Conservation (phyloP, 306 rosid species). For the Crataegus laevigata region DNA sequence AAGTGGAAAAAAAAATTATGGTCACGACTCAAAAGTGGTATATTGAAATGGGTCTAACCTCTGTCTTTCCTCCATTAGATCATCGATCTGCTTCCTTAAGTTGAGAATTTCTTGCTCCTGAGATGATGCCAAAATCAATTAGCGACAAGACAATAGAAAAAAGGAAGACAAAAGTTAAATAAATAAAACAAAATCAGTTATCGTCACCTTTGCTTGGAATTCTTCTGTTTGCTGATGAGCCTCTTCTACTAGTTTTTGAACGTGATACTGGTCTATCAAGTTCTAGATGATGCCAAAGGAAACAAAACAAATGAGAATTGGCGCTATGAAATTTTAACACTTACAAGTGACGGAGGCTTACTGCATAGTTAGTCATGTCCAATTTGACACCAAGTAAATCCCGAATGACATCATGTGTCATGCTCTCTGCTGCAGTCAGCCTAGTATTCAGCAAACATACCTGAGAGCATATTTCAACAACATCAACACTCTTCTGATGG, state of each 20-base stretch:
- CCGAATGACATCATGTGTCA: conserved; percentile 97
- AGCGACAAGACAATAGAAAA: not conserved
- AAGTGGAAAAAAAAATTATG: not conserved
- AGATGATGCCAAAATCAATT: conserved; percentile 1
- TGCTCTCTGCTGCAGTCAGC: conserved; percentile 87
- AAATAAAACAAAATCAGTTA: not conserved
- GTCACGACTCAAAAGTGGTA: not conserved
- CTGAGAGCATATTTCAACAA: conserved; percentile 35
- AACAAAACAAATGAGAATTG: conserved; percentile 27
- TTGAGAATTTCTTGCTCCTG: conserved; percentile 61
- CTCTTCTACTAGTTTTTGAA: conserved; percentile 61
- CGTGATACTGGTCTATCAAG: conserved; percentile 66
- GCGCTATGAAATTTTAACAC: conserved; percentile 3
- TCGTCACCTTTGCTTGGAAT: conserved; percentile 50
- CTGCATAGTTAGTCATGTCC: conserved; percentile 84
- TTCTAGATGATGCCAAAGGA: conserved; percentile 36
- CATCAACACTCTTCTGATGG: not conserved
- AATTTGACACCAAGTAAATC: conserved; percentile 87
- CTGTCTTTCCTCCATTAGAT: conserved; percentile 66
- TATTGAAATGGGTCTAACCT: conserved; percentile 41
- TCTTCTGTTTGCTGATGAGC: conserved; percentile 61
- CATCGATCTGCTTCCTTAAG: conserved; percentile 50
- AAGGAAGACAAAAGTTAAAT: not conserved
- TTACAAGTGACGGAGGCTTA: conserved; percentile 34
- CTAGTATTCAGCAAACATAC: conserved; percentile 74